Evolutionary conservation across 371 early-diverging fungal species (phyloP).

Genomic region (Mortierella sp.): DNA sequence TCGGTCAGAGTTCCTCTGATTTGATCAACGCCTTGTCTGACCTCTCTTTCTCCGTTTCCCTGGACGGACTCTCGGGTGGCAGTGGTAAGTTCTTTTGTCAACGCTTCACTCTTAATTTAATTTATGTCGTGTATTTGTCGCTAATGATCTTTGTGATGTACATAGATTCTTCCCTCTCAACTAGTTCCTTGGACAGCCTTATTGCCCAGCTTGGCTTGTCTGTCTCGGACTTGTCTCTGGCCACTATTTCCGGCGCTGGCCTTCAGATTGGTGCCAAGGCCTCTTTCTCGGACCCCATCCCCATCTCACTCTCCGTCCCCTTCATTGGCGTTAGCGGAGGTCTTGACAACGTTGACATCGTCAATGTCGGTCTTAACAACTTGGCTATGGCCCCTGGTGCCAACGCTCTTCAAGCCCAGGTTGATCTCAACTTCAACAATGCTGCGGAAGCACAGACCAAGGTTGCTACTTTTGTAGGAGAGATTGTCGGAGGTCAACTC

Average conservation of each 20-base stretch:
- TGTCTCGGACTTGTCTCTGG: constrained; percentile 38
- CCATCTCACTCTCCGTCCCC: constrained; percentile 47
- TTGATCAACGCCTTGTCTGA: constrained; percentile 44
- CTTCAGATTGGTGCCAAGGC: constrained; percentile 46
- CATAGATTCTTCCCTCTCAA: constrained; percentile 28
- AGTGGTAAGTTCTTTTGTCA: constrained; percentile 13
- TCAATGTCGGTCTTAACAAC: constrained; percentile 40
- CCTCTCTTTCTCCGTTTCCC: constrained; percentile 29
- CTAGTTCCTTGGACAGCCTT: constrained; percentile 23
- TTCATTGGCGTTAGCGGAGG: constrained; percentile 50
- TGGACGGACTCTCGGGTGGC: constrained; percentile 38
- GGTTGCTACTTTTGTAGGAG: constrained; percentile 43
- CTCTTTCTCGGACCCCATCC: constrained; percentile 50
- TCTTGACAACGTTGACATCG: constrained; percentile 44
- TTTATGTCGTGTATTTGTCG: background rate
- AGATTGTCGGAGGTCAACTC: constrained; percentile 39
- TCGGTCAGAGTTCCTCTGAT: constrained; percentile 40
- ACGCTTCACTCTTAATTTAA: background rate
- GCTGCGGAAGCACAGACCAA: constrained; percentile 34
- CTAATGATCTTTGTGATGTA: background rate
- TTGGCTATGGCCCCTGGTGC: constrained; percentile 36
- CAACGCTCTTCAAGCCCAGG: constrained; percentile 38
- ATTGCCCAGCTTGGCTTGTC: constrained; percentile 45
- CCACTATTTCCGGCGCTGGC: constrained; percentile 51
- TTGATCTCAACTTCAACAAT: constrained; percentile 50